Evolutionary conservation across 805 yeast species (phyloP), one percentile per base, ranked within the genome.

Genomic region (Saccharomycopsis oosterbeekiorum): DNA sequence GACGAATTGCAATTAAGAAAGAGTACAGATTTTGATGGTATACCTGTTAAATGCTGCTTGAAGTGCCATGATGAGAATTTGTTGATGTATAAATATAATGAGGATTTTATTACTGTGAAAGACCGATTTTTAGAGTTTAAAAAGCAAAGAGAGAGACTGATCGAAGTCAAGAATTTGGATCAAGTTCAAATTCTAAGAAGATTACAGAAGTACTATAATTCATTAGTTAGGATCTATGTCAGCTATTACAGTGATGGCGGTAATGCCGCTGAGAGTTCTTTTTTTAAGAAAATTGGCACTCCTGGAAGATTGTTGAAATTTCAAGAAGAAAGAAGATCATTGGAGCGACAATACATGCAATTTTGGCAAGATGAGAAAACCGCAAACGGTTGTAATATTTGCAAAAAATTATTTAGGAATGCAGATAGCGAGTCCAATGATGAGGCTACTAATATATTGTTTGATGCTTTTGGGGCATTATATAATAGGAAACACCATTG

Each of bases 401-500:
- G 99, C 68, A 70, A 75, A 14, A 75, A 77, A 12, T 67, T 69
- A 37, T 94, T 90, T 70, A 76, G 58, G 26, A 50, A 26, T 12
- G 5, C 12, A 24, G 34, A 47, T 24, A 24, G 21, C 21, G 4
- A 47, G 24, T 26, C 4, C 14, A 15, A 10, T 47, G 26, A 47
- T 8, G 10, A 21, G 6, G 21, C 19, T 24, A 47, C 1, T 12
- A 21, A 24, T 21, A 21, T 47, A 15, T 47, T 47, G 15, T 21
- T 21, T 4, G 34, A 47, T 47, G 53, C 53, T 21, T n/a, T 60
- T 26, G 26, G 29, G 12, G 55, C 79, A 11, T 73, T 87, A 54
- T 69, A 83, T 0, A 66, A 80, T 26, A 75, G 97, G 58, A 89
- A 86, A 65, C 98, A 94, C 70, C 99, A 93, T 70, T 94, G 99